Conservation (phyloP, 106 monocot species). For the Hemerocallis citrina region DNA sequence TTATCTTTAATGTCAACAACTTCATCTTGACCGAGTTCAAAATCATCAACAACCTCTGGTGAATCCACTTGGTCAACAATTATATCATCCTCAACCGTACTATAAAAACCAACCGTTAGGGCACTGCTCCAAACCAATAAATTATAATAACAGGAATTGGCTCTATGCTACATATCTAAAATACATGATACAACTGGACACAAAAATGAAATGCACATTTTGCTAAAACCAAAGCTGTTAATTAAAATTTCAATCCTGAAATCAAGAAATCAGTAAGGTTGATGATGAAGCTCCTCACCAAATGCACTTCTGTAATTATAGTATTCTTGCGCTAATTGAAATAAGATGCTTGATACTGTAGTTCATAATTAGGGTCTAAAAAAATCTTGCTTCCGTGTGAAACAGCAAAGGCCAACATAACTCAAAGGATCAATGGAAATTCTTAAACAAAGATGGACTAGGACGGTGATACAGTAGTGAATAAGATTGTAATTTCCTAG, state of each 20-base stretch:
- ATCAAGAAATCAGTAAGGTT: too few species aligned
- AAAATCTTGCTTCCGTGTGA: not conserved
- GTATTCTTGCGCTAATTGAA: too few species aligned
- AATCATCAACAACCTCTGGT: slow-evolving; percentile 83
- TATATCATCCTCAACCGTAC: slow-evolving; percentile 86
- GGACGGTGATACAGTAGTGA: too few species aligned
- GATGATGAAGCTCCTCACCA: too few species aligned
- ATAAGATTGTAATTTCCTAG: too few species aligned
- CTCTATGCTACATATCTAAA: not conserved
- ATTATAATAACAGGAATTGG: not conserved
- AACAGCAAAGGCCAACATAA: too few species aligned
- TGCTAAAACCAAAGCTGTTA: not conserved
- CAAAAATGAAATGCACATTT: not conserved
- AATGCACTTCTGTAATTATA: too few species aligned
- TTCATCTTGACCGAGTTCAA: slow-evolving; percentile 82
- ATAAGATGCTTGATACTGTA: too few species aligned
- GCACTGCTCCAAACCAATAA: not conserved
- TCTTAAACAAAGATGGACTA: too few species aligned
- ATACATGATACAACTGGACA: not conserved
- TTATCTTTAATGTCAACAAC: slow-evolving; percentile 87
- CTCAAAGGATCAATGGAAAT: too few species aligned
- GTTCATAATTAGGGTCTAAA: not conserved
- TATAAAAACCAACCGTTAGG: slow-evolving; percentile 23
- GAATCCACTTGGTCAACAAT: slow-evolving; percentile 87
- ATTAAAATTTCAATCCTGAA: not conserved